These are phyloP conservation scores for Colletotrichum melonis DNA, from an alignment of 2,329 filamentous ascomycete genomes.

Conservation along the genomic window DNA sequence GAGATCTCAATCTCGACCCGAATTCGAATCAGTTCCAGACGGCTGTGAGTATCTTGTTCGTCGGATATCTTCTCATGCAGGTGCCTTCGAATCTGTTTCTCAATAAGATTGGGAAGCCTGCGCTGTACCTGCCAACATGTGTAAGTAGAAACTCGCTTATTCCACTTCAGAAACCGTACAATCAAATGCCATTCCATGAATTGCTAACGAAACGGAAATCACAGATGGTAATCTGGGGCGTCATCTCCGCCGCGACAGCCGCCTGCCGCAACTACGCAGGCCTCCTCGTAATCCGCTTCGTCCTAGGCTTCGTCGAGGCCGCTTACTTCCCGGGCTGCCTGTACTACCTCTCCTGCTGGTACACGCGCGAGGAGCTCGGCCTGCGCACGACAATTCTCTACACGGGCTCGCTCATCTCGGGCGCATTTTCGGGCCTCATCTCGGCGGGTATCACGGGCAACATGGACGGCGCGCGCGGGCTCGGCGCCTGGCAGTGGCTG, in stretches of 20 bases:
- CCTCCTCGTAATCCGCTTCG: conserved; percentile 50
- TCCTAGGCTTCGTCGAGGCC: conserved; percentile 29
- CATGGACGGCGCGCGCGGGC: conserved; percentile 67
- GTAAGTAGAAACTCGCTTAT: conserved; percentile 43
- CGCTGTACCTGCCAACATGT: conserved; percentile 56
- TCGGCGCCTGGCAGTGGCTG: conserved; percentile 73
- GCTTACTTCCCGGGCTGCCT: conserved; percentile 57
- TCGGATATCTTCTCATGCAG: conserved; percentile 63
- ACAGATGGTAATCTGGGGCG: conserved; percentile 57
- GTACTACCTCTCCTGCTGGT: conserved; percentile 75
- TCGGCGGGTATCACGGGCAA: conserved; percentile 74
- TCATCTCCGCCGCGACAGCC: conserved; percentile 55
- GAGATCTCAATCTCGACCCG: conserved; percentile 47
- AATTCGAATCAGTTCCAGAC: conserved; percentile 49
- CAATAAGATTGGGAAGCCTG: conserved; percentile 63
- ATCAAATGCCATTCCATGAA: too few species aligned
- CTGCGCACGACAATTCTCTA: conserved; percentile 75
- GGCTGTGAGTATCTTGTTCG: conserved; percentile 62
- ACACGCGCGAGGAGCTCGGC: conserved; percentile 75
- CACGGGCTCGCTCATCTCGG: conserved; percentile 75
- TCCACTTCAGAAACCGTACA: too few species aligned
- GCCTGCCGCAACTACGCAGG: conserved; percentile 45
- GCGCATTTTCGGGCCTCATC: conserved; percentile 77
- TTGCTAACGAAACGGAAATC: too few species aligned
- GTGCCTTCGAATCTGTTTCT: conserved; percentile 63